Base-by-base conservation (phyloP, 1,139 yeast species). In the Maudiozyma humilis region DNA sequence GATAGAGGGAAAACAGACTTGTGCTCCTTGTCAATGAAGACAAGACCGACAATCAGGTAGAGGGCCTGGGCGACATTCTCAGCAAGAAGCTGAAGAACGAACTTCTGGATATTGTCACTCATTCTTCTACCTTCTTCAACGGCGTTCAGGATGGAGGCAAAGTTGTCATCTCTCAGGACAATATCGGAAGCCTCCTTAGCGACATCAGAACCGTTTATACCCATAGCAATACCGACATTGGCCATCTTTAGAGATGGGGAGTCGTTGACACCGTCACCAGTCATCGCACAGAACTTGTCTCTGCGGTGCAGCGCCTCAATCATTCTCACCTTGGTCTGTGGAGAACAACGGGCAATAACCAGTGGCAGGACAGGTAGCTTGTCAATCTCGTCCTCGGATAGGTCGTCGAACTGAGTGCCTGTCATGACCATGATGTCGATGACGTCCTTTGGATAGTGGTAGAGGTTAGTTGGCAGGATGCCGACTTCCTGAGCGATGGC, bases 171-270 rank as follows among this genome's bases (percentile, higher is more conserved):
- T 18, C 95, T 89, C 50, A 91, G 72, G 42, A 91, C 93, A 96
- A 91, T 91, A 65, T 91, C 98, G 2, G 97, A 88, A 0, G 98
- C 98, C 64, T 91, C 98, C 60, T 91, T 91, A 39, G 98, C 98
- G 40, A 91, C 98, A 64, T 91, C 98, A 0, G 98, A 91, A 47
- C 98, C 98, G 63, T 84, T 79, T 55, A 82, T 78, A 48, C 98
- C 98, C 98, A 91, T 91, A 29, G 95, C 86, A 59, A 91, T 89
- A 56, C 98, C 98, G 55, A 91, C 93, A 65, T 91, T 96, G 2
- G 98, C 98, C 59, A 89, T 73, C 64, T 91, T 91, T 57, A 91
- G 75, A 4, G 98, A 97, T n/a, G 98, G 98, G 0, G 98, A 96
- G 67, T 91, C 98, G 62, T 91, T 91, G 23, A 91, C 98, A 66